Evolutionary conservation across 345 rosid genomes (phyloP).

Genomic region (Luvunga scandens): DNA sequence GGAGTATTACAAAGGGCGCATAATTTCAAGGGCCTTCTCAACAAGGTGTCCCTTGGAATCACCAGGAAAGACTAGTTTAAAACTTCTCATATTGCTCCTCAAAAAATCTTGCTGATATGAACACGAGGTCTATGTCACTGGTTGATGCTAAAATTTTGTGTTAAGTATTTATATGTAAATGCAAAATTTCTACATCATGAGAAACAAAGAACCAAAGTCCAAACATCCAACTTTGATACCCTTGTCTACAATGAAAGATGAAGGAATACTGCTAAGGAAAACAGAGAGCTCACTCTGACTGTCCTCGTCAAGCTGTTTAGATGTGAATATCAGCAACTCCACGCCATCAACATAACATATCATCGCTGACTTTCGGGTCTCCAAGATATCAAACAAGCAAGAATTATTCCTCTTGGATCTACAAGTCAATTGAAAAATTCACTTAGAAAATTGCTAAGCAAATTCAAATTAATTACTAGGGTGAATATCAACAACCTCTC

Average conservation of each 20-base stretch:
- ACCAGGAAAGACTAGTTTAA: not conserved
- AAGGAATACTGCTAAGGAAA: constrained; percentile 5
- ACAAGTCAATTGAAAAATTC: constrained; percentile 7
- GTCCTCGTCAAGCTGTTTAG: constrained; percentile 44
- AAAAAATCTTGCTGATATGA: not conserved
- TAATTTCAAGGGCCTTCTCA: not conserved
- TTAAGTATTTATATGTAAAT: not conserved
- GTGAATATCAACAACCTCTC: not conserved
- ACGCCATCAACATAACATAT: constrained; percentile 40
- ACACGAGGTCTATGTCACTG: not conserved
- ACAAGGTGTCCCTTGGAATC: not conserved
- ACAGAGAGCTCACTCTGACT: constrained; percentile 44
- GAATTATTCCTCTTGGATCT: constrained; percentile 32
- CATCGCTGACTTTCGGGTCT: constrained; percentile 31
- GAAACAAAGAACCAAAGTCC: not conserved
- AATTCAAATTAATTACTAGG: not conserved
- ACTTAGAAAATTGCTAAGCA: not conserved
- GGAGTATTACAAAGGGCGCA: not conserved
- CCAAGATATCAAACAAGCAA: constrained; percentile 38
- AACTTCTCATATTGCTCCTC: not conserved
- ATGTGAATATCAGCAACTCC: constrained; percentile 61
- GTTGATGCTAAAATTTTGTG: not conserved
- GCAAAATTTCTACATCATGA: not conserved
- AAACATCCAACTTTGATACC: not conserved
- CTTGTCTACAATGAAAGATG: not conserved